Conservation (phyloP, 2,329 filamentous ascomycete species). For the Pleochaeta shiraiana region DNA sequence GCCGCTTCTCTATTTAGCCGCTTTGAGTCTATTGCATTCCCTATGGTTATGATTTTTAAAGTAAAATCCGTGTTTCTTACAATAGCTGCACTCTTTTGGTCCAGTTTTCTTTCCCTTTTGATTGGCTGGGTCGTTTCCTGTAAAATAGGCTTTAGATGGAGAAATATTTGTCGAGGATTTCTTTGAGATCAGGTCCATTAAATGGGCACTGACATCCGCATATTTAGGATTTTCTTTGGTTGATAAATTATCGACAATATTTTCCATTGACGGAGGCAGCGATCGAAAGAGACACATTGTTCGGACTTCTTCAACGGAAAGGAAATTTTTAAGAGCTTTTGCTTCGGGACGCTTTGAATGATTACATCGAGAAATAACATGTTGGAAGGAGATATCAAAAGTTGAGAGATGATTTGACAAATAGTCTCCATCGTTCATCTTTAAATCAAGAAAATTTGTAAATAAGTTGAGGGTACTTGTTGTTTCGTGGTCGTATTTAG, state of each 20-base stretch:
- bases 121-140: neutral
- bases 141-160: neutral
- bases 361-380: neutral
- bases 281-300: neutral
- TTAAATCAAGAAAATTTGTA: neutral
- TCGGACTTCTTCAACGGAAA: neutral
- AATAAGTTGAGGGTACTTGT: neutral
- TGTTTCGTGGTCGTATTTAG: neutral
- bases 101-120: neutral
- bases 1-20: too few species aligned
- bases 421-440: neutral
- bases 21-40: neutral
- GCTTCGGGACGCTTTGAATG: neutral
- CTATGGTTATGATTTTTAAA: neutral
- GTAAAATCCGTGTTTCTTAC: neutral
- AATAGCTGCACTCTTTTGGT: neutral
- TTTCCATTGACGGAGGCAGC: neutral
- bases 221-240: neutral
- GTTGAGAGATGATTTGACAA: neutral
- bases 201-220: neutral
- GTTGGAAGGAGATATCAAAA: neutral
- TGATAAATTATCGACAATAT: neutral
- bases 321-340: neutral
- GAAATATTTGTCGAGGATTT: neutral
- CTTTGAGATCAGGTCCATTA: slow-evolving; percentile 4